Evolutionary conservation across 768 basidiomycete species (phyloP).

Genomic region (Phlebiopsis gigantea): DNA sequence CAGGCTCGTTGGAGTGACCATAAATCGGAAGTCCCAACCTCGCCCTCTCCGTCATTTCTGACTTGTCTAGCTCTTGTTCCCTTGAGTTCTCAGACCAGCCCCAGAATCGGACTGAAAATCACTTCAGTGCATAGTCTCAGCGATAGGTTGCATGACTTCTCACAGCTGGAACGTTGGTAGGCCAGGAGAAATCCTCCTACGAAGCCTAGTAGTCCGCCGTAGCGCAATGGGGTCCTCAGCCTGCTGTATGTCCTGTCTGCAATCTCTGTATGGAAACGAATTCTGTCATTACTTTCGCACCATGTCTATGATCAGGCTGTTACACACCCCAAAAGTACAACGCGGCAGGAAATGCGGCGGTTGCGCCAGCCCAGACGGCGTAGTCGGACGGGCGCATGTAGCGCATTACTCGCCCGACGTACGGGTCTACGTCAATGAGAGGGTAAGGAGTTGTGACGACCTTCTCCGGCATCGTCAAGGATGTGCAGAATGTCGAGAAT

Average conservation of each 20-base stretch:
- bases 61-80: constrained; percentile 73
- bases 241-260: constrained; percentile 37
- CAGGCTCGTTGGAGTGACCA: constrained; percentile 75
- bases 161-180: constrained; percentile 86
- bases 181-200: constrained; percentile 88
- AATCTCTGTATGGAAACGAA: constrained; percentile 31
- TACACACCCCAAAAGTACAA: constrained; percentile 81
- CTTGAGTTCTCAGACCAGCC: constrained; percentile 87
- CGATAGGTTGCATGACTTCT: constrained; percentile 26
- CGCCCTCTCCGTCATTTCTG: constrained; percentile 72
- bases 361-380: constrained; percentile 73
- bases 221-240: constrained; percentile 36
- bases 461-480: constrained; percentile 45
- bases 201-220: constrained; percentile 79
- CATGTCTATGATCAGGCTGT: neutral
- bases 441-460: constrained; percentile 68
- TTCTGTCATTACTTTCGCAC: neutral
- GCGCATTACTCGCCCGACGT: constrained; percentile 78
- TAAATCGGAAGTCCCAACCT: constrained; percentile 80
- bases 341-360: constrained; percentile 76
- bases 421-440: constrained; percentile 92
- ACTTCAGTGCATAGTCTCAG: neutral
- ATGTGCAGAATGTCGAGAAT: neutral
- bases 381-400: constrained; percentile 90
- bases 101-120: constrained; percentile 80